These are phyloP conservation scores for Haberlea rhodopensis DNA, from an alignment of 257 asterid genomes.

Conservation along the genomic window DNA sequence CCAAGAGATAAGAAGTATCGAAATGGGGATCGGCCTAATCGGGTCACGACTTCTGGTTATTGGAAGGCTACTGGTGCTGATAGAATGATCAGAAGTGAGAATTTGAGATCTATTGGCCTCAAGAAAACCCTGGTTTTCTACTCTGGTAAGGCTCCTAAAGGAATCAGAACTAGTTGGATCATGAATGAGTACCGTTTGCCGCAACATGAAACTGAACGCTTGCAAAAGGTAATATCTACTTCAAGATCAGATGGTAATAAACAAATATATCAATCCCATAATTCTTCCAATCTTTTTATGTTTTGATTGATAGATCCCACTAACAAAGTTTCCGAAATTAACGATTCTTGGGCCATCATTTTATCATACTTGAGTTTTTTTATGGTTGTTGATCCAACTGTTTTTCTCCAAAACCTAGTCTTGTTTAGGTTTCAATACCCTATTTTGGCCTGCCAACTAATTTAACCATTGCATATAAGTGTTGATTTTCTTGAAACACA, in stretches of 20 bases:
- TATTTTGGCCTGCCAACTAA: neutral
- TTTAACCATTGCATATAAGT: neutral
- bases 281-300: neutral
- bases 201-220: conserved; percentile 77
- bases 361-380: too few species aligned
- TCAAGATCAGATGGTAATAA: too few species aligned
- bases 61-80: conserved; percentile 99
- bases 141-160: conserved; percentile 98
- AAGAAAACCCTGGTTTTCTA: conserved; percentile 98
- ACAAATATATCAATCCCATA: too few species aligned
- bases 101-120: conserved; percentile 62
- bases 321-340: too few species aligned
- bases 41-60: conserved; percentile 91
- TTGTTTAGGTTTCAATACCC: neutral
- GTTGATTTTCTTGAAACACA: neutral
- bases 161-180: conserved; percentile 87
- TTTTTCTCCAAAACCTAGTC: neutral
- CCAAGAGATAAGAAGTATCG: conserved; percentile 90
- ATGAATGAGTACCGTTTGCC: conserved; percentile 95
- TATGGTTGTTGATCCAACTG: too few species aligned
- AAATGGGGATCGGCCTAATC: conserved; percentile 91
- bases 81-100: conserved; percentile 76
- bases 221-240: conserved; percentile 58
- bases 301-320: neutral
- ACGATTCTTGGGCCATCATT: too few species aligned